phyloP scores from a whole-genome alignment of 108 stramenopile genomes.

The Nitzschia sp. region DNA sequence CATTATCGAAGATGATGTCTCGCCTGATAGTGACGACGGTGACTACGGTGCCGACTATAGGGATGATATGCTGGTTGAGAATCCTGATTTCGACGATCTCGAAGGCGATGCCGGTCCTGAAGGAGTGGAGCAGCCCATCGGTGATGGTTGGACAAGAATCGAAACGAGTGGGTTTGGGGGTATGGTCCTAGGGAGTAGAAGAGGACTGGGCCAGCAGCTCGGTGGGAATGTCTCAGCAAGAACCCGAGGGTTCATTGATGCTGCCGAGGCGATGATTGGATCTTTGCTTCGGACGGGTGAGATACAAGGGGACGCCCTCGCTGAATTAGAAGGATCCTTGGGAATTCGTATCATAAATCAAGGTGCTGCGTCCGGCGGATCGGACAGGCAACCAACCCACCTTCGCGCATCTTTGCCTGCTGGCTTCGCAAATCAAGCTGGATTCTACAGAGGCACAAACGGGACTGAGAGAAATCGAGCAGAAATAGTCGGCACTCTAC shows the following conservation, averaged over 20 bases:
- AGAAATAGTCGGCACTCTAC: slow-evolving; percentile 35
- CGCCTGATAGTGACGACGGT: slow-evolving; percentile 19
- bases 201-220: slow-evolving; percentile 6
- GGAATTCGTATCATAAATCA: slow-evolving; percentile 61
- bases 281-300: slow-evolving; percentile 70
- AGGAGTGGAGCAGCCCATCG: neutral
- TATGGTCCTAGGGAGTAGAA: slow-evolving; percentile 42
- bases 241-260: slow-evolving; percentile 48
- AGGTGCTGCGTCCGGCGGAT: slow-evolving; percentile 14
- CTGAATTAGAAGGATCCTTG: slow-evolving; percentile 74
- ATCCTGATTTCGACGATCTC: slow-evolving; percentile 11
- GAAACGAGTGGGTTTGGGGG: slow-evolving; percentile 60
- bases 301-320: slow-evolving; percentile 50
- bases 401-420: slow-evolving; percentile 22
- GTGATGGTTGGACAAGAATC: slow-evolving; percentile 68
- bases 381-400: slow-evolving; percentile 16
- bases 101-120: slow-evolving; percentile 20
- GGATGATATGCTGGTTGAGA: slow-evolving; percentile 37
- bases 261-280: slow-evolving; percentile 79
- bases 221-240: slow-evolving; percentile 24
- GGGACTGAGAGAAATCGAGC: neutral
- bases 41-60: slow-evolving; percentile 9
- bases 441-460: slow-evolving; percentile 4
- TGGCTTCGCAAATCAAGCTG: neutral
- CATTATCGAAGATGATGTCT: slow-evolving; percentile 43